Evolutionary conservation across 1,284 basidiomycete genomes (phyloP).

Genomic region (Ustilago xerochloae): DNA sequence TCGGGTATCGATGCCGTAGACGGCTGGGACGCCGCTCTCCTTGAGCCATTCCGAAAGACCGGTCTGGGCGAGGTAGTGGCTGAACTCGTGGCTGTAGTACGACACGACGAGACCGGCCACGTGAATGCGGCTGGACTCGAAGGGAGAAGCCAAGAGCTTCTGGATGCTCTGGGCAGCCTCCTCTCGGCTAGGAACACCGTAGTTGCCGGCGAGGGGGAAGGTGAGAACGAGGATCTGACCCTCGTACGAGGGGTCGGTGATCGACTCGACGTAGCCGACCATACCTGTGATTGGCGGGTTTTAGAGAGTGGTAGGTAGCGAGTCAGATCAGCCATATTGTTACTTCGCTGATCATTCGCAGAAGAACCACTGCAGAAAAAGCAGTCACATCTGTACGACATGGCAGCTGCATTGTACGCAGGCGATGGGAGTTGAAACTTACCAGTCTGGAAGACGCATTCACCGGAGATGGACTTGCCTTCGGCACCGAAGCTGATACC

Average conservation of each 20-base stretch:
- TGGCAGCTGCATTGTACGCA: not conserved
- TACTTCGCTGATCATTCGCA: too few species aligned
- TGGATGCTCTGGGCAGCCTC: constrained; percentile 68
- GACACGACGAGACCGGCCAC: constrained; percentile 90
- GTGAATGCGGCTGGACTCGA: constrained; percentile 95
- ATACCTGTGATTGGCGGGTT: constrained; percentile 69
- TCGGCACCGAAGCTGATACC: constrained; percentile 95
- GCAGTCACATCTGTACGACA: not conserved
- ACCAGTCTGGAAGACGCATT: constrained; percentile 99
- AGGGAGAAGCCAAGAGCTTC: constrained; percentile 71
- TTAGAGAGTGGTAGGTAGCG: constrained; percentile 6
- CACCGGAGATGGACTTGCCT: constrained; percentile 89
- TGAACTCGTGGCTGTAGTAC: constrained; percentile 89
- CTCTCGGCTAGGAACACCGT: constrained; percentile 89
- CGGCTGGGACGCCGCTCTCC: constrained; percentile 92
- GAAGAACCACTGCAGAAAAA: not conserved
- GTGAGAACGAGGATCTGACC: constrained; percentile 98
- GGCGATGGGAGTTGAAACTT: constrained; percentile 65
- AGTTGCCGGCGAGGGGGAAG: constrained; percentile 96
- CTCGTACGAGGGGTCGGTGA: constrained; percentile 98
- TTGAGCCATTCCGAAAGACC: constrained; percentile 93
- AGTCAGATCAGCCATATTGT: constrained; percentile 22
- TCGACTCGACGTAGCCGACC: constrained; percentile 98
- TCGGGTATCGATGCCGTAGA: constrained; percentile 96
- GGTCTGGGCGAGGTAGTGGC: constrained; percentile 91